Base-by-base conservation (phyloP, 2,329 filamentous ascomycete genomes). In the Xylariaceae sp. region DNA sequence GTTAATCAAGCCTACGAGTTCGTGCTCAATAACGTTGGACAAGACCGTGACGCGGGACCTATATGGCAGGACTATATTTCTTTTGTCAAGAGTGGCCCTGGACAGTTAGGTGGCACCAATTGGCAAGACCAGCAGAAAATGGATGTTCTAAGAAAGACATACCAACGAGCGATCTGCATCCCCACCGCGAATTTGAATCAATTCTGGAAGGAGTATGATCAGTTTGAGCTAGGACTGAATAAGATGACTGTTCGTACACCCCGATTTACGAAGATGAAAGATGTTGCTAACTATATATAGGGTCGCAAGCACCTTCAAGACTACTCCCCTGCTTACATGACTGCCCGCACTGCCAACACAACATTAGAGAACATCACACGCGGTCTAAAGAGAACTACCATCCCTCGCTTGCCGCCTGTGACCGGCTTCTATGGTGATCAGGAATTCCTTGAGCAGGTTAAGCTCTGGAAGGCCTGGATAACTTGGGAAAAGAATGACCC, bases 61-160 rank as follows among this genome's bases (percentile, higher is more conserved):
- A 87, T 99, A 58, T 99, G 94, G 94, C 85, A 88, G 61, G 94
- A 99, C 66, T 97, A 97, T 69, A 88, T 99, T 62, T 87, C 94
- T 66, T 97, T 99, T 71, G 85, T 97, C 73, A 92, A 92, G 71
- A 89, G 85, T 45, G 90, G 89, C 0, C 94, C 94, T 1, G 94
- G 94, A 4, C 86, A 86, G 59, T 84, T 94, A 60, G 93, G 92
- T 30, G 94, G 93, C 49, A 87, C 82, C 60, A 87, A 85, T 60
- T 99, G 94, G 95, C 92, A 97, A 74, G 94, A 97, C 71, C 89
- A 93, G 75, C 94, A 97, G 72, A 99, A 99, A 80, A 96, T 96
- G 88, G 94, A 99, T 68, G 81, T 89, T 66, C 77, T 99, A 55
- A 88, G 94, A 61, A 96, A 95, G 72, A 89, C 90, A 0, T 99